A percentile compares a stretch with the other conserved stretches of the same genome.
These are phyloP conservation scores for Diaporthe sp. DNA, from an alignment of 2,329 filamentous ascomycete genomes.

Conservation along the genomic window DNA sequence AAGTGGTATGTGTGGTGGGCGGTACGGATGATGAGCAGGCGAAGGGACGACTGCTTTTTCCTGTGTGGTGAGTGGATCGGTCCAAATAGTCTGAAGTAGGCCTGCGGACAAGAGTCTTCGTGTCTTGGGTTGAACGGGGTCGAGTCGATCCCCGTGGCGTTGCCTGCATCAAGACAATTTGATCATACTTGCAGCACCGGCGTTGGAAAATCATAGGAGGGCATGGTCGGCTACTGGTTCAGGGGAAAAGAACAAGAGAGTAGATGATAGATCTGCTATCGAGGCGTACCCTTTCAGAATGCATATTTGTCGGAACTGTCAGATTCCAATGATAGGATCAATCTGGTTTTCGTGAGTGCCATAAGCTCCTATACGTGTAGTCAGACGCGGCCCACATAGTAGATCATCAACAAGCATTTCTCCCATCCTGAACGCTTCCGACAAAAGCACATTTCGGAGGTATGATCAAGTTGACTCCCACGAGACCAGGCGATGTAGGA, in stretches of 20 bases:
- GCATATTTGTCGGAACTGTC: no score
- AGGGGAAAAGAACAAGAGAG: neutral
- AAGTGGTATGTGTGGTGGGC: neutral
- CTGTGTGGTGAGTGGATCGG: no score
- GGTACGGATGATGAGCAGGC: neutral
- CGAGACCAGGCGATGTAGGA: neutral
- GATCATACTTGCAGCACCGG: constrained; percentile 12
- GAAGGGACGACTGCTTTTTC: no score
- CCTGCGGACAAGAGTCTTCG: neutral
- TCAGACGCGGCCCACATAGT: neutral
- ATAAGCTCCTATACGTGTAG: neutral
- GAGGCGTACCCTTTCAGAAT: neutral
- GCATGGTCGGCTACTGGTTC: neutral
- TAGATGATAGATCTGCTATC: constrained; percentile 18
- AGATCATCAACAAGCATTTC: no score
- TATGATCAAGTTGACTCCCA: neutral
- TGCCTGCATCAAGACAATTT: neutral
- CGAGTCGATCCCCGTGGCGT: neutral
- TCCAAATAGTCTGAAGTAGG: neutral
- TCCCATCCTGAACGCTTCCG: neutral
- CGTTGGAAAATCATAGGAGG: constrained; percentile 7
- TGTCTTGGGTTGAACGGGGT: neutral
- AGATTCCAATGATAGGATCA: no score
- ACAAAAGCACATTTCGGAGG: no score
- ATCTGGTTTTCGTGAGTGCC: neutral